phyloP scores from a whole-genome alignment of 2,329 filamentous ascomycete species.

The Neofusicoccum laricinum region DNA sequence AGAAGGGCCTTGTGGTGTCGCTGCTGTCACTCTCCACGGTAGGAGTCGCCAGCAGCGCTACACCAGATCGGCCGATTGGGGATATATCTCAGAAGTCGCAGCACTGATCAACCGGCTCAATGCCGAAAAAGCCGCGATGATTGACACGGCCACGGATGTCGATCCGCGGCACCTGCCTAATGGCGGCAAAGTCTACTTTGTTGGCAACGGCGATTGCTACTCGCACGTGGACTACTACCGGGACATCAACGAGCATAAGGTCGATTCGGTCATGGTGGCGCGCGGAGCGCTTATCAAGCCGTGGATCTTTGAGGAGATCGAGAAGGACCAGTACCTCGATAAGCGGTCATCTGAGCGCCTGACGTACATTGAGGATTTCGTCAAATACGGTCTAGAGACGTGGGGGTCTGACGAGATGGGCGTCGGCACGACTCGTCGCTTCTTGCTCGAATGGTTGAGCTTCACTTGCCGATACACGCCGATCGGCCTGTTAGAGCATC shows the following conservation, averaged over 20 bases:
- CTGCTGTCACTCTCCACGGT: slow-evolving; percentile 93
- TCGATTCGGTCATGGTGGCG: slow-evolving; percentile 97
- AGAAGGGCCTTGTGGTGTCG: slow-evolving; percentile 76
- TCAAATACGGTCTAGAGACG: slow-evolving; percentile 82
- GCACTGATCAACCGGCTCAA: slow-evolving; percentile 80
- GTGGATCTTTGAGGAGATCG: slow-evolving; percentile 97
- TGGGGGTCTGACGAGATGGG: slow-evolving; percentile 97
- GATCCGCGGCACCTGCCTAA: slow-evolving; percentile 71
- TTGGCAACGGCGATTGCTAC: slow-evolving; percentile 96
- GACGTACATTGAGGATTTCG: slow-evolving; percentile 82
- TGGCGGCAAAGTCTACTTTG: slow-evolving; percentile 76
- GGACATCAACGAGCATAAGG: slow-evolving; percentile 71
- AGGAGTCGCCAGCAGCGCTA: slow-evolving; percentile 93
- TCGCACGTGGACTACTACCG: slow-evolving; percentile 85
- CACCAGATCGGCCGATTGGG: slow-evolving; percentile 88
- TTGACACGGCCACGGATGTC: slow-evolving; percentile 75
- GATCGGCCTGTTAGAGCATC: slow-evolving; percentile 78
- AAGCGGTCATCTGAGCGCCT: slow-evolving; percentile 88
- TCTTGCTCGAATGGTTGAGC: slow-evolving; percentile 93
- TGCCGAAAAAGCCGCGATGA: slow-evolving; percentile 59
- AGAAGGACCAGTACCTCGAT: slow-evolving; percentile 87
- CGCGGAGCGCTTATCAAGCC: slow-evolving; percentile 95
- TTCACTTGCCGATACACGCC: slow-evolving; percentile 92
- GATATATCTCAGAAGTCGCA: slow-evolving; percentile 87
- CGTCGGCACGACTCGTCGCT: slow-evolving; percentile 83